phyloP scores from a whole-genome alignment of 345 rosid species.

The Brassica nigra region DNA sequence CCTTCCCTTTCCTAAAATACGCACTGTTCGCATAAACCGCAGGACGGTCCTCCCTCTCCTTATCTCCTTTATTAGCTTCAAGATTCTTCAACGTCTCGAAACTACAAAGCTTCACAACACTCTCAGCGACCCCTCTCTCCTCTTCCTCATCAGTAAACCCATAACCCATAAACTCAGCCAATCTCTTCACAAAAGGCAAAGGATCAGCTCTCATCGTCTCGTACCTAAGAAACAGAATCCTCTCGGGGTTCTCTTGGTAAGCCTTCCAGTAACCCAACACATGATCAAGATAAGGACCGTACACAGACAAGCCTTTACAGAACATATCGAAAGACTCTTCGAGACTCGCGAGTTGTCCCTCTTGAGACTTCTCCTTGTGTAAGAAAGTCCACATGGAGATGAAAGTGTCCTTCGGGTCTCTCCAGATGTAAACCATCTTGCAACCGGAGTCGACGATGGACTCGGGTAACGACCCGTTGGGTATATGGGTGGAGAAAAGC shows the following conservation, averaged over 20 bases:
- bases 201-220: conserved; percentile 44
- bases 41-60: conserved; percentile 28
- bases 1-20: conserved; percentile 46
- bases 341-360: conserved; percentile 37
- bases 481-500: conserved; percentile 45
- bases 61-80: conserved; percentile 44
- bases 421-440: conserved; percentile 45
- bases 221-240: conserved; percentile 40
- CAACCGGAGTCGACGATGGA: conserved; percentile 36
- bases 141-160: conserved; percentile 42
- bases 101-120: conserved; percentile 42
- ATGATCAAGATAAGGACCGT: conserved; percentile 45
- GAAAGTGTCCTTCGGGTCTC: conserved; percentile 44
- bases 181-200: conserved; percentile 39
- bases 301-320: conserved; percentile 41
- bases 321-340: conserved; percentile 43
- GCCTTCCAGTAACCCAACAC: conserved; percentile 43
- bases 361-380: conserved; percentile 44
- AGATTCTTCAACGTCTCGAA: conserved; percentile 45
- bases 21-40: conserved; percentile 33
- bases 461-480: conserved; percentile 34
- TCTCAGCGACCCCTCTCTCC: conserved; percentile 33
- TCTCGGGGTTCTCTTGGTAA: conserved; percentile 33
- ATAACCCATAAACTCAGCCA: conserved; percentile 46
- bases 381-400: conserved; percentile 47